phyloP scores from a whole-genome alignment of 2,329 filamentous ascomycete genomes.

The Phialocephala sp. region DNA sequence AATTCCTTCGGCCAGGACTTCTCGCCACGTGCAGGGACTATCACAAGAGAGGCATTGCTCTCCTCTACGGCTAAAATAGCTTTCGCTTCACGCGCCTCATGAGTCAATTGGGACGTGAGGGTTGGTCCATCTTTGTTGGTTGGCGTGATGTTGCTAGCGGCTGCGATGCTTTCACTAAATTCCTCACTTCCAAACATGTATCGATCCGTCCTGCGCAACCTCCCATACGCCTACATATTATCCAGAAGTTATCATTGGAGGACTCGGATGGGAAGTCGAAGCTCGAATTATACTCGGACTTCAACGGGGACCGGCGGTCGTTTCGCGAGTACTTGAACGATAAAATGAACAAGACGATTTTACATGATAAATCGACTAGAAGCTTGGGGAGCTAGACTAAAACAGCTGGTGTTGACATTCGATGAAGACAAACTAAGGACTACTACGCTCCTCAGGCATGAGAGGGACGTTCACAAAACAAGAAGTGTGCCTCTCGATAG shows the following conservation, averaged over 20 bases:
- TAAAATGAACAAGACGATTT: slow-evolving; percentile 5
- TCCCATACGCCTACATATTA: not conserved
- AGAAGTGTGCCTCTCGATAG: not conserved
- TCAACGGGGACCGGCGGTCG: not conserved
- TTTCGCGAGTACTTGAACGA: not conserved
- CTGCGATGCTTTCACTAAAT: not conserved
- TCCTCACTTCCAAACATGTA: slow-evolving; percentile 2
- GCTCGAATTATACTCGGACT: not conserved
- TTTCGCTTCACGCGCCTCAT: slow-evolving; percentile 9
- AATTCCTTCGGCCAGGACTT: slow-evolving; percentile 11
- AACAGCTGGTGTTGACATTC: not conserved
- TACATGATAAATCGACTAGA: not conserved
- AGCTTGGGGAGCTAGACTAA: not conserved
- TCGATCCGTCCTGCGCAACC: not conserved
- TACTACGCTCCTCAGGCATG: not conserved
- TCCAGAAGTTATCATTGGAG: slow-evolving; percentile 3
- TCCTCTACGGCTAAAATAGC: slow-evolving; percentile 14
- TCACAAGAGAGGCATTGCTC: not conserved
- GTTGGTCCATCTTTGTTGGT: not conserved
- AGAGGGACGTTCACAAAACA: not conserved
- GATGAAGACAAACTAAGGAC: not conserved
- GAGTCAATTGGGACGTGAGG: not conserved
- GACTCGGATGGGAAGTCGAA: slow-evolving; percentile 9
- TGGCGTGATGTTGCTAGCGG: no score
- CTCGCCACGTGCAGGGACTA: slow-evolving; percentile 12